phyloP scores from a whole-genome alignment of 768 basidiomycete genomes.

The Amanita polypyramis region DNA sequence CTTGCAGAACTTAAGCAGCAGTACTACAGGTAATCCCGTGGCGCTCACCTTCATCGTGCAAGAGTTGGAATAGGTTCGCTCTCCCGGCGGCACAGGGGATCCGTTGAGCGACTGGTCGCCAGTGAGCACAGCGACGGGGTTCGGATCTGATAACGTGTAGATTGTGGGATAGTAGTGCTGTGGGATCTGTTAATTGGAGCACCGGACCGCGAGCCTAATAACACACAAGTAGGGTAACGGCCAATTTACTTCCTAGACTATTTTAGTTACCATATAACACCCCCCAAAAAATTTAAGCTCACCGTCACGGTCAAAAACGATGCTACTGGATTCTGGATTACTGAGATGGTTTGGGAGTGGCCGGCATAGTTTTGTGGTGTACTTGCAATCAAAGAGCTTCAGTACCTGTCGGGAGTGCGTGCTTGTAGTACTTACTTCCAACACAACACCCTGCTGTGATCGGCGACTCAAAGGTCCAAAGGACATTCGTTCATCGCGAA shows the following conservation, averaged over 20 bases:
- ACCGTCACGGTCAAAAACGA: constrained; percentile 64
- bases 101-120: constrained; percentile 49
- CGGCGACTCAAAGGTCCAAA: constrained; percentile 43
- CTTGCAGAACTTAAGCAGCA: constrained; percentile 21
- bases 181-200: constrained; percentile 11
- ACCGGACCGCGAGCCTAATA: background rate
- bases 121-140: constrained; percentile 62
- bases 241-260: constrained; percentile 45
- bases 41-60: constrained; percentile 72
- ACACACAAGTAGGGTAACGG: constrained; percentile 54
- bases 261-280: background rate
- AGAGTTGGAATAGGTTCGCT: constrained; percentile 55
- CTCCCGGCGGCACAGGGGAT: constrained; percentile 29
- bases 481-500: constrained; percentile 66
- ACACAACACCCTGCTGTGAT: constrained; percentile 44
- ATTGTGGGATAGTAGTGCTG: constrained; percentile 67
- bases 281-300: constrained; percentile 9
- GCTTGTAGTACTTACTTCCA: constrained; percentile 25
- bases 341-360: constrained; percentile 26
- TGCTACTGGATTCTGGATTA: constrained; percentile 60
- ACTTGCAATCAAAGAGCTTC: constrained; percentile 16
- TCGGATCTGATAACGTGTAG: constrained; percentile 53
- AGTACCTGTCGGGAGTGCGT: constrained; percentile 1
- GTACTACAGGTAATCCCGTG: background rate
- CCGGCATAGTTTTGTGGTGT: constrained; percentile 34